Evolutionary conservation across 225 moss, liverwort and hornwort genomes (phyloP).

Genomic region (Neckera pumila): DNA sequence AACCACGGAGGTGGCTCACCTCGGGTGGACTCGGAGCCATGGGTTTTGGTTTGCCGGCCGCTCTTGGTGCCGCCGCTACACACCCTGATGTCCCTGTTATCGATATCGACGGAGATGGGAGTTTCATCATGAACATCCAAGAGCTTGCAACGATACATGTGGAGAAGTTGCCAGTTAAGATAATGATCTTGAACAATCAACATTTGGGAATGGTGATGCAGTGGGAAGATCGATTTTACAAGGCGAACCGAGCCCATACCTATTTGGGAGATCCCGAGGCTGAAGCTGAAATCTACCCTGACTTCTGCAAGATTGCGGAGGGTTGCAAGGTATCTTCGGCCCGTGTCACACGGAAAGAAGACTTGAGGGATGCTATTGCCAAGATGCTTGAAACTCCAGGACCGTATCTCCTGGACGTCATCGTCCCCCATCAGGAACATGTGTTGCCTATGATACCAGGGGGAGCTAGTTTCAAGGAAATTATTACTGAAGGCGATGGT

Average conservation of each 20-base stretch:
- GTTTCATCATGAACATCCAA: conserved; percentile 97
- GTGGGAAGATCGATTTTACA: conserved; percentile 99
- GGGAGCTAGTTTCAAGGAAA: conserved; percentile 87
- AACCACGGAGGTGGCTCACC: conserved; percentile 95
- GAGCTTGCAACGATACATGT: conserved; percentile 87
- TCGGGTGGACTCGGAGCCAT: conserved; percentile 98
- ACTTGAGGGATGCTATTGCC: conserved; percentile 65
- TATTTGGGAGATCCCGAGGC: conserved; percentile 80
- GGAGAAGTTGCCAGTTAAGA: conserved; percentile 96
- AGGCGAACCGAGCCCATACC: conserved; percentile 90
- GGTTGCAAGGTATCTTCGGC: conserved; percentile 90
- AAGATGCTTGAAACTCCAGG: conserved; percentile 80
- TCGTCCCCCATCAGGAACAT: conserved; percentile 92
- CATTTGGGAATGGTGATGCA: conserved; percentile 96
- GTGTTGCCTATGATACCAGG: conserved; percentile 99
- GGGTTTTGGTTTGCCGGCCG: conserved; percentile 98
- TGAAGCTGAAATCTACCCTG: conserved; percentile 80
- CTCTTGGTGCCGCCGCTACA: conserved; percentile 88
- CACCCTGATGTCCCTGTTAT: conserved; percentile 71
- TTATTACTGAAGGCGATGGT: conserved; percentile 94
- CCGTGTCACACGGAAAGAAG: conserved; percentile 60
- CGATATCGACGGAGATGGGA: conserved; percentile 97
- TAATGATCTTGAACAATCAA: conserved; percentile 92
- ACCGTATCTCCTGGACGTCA: conserved; percentile 84
- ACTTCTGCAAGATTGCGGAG: conserved; percentile 88